Evolutionary conservation across 2,329 filamentous ascomycete species (phyloP).

Genomic region (Cordyceps cicadae): DNA sequence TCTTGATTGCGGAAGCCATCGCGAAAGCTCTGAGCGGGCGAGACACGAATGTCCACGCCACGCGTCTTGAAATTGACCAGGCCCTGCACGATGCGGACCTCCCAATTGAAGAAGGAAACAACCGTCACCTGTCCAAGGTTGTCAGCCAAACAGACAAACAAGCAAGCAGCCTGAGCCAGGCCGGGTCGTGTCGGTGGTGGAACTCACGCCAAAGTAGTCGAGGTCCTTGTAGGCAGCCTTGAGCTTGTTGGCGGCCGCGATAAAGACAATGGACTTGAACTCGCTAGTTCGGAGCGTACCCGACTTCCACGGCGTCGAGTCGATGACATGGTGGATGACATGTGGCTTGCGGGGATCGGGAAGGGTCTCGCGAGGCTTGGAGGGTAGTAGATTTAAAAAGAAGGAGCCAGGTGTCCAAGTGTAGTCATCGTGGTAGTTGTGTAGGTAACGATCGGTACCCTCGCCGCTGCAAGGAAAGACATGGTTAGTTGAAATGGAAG

Average conservation of each 20-base stretch:
- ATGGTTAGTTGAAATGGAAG: background rate
- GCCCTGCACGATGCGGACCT: too few species aligned
- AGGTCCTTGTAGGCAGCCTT: background rate
- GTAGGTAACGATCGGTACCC: background rate
- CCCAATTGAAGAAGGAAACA: too few species aligned
- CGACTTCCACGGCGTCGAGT: background rate
- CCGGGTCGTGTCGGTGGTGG: background rate
- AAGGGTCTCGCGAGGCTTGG: background rate
- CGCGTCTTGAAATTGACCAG: too few species aligned
- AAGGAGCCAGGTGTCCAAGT: background rate
- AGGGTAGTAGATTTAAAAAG: background rate
- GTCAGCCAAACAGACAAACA: too few species aligned
- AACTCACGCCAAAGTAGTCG: background rate
- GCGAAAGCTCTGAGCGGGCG: too few species aligned
- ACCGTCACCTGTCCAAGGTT: too few species aligned
- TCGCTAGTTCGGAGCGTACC: background rate
- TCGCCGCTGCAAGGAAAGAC: background rate
- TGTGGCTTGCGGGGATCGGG: background rate
- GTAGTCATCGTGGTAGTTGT: background rate
- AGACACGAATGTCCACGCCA: too few species aligned
- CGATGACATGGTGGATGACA: background rate
- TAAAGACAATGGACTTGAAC: background rate
- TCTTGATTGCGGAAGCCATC: too few species aligned
- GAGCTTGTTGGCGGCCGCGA: background rate
- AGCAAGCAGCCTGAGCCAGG: too few species aligned